A percentile compares a stretch with the other conserved stretches of the same genome.
Evolutionary conservation across 139 green algal genomes (phyloP).

Genomic region (Pedinophyceae sp.): DNA sequence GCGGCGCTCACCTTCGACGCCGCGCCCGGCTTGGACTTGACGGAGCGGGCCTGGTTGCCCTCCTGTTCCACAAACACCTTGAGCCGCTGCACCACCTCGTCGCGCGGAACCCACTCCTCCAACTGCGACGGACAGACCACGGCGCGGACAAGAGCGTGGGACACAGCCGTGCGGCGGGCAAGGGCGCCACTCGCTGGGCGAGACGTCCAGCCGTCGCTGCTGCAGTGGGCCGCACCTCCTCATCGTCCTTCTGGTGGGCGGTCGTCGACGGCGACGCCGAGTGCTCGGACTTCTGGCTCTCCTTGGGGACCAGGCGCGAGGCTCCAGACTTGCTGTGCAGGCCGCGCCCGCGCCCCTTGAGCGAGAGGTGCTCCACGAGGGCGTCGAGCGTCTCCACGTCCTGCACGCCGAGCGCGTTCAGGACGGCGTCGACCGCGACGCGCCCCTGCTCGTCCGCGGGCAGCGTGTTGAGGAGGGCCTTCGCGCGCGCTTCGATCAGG

Average conservation of each 20-base stretch:
- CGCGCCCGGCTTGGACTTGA: not conserved
- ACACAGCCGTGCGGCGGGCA: no score
- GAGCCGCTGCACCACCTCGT: constrained; percentile 35
- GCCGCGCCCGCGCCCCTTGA: no score
- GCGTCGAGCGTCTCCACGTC: constrained; percentile 41
- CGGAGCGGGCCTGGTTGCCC: not conserved
- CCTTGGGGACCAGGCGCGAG: no score
- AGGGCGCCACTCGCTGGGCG: no score
- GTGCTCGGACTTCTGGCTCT: not conserved
- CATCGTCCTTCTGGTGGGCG: no score
- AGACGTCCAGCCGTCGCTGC: no score
- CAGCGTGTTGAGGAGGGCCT: constrained; percentile 20
- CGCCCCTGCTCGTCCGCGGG: constrained; percentile 23
- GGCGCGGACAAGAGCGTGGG: no score
- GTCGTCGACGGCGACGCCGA: no score
- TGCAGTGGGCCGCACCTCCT: no score
- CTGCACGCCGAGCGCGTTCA: constrained; percentile 37
- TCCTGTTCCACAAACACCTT: constrained; percentile 34
- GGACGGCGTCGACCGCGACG: constrained; percentile 28
- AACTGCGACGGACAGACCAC: no score
- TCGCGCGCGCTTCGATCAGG: constrained; percentile 36
- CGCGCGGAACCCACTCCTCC: not conserved
- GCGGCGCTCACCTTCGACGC: no score
- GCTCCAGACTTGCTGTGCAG: no score
- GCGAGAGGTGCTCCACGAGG: constrained; percentile 46